Evolutionary conservation across 306 rosid species (phyloP), one percentile per base, ranked within the genome.

Genomic region (Hippophae rhamnoides): DNA sequence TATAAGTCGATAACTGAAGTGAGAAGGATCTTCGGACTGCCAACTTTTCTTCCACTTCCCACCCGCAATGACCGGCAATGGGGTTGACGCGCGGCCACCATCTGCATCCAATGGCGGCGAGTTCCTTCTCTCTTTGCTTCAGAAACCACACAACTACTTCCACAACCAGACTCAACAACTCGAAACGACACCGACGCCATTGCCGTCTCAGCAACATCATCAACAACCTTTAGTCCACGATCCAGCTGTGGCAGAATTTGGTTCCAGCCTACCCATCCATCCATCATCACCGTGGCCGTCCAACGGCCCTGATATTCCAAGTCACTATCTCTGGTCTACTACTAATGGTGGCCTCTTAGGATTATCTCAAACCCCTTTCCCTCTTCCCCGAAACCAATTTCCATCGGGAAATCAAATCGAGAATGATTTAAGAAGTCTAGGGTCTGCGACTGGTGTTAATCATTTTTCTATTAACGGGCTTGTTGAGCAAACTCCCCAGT

Each of bases 221-320:
- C 90, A 67, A 12, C 87, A 64, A 44, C 64, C 89, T 61, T 80
- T 62, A 40, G 58, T 75, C 11, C 55, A 79, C 44, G 98, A 92
- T 73, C 96, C 98, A 7, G 96, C 98, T 54, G 96, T 92, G 6
- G 96, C 98, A 10, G 78, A 77, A 9, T 69, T 87, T 10, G 96
- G 95, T 5, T 89, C 96, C 58, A 74, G 87, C 49, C 73, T 90
- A 10, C 84, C 74, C 52, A 56, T 74, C 69, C 69, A 55, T 25
- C 70, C 72, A 6, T 75, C 73, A 0, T 69, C 78, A 1, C 68
- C 72, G 0, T 84, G 86, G 87, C 64, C 14, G 67, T 46, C 76
- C 69, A 78, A 70, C 70, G 86, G 84, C 23, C 80, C 50, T 38
- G 95, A 87, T 92, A 71, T 71, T 50, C 67, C 58, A 25, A 81